These are phyloP conservation scores for Penicillium crystallinum DNA, from an alignment of 495 filamentous ascomycete genomes.

Conservation along the genomic window DNA sequence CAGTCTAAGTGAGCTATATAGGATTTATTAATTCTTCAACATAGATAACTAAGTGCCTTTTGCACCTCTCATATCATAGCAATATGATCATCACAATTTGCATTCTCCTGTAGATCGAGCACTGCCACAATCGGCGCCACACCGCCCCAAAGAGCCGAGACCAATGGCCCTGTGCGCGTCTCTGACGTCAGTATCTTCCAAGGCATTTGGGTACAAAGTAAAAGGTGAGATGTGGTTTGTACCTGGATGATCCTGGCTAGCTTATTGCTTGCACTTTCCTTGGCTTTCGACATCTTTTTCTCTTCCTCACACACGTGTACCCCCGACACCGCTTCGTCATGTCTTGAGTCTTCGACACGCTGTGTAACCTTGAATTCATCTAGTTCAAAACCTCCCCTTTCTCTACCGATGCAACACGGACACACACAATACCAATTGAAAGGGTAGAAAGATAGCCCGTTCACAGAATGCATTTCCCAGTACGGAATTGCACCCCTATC, in stretches of 20 bases:
- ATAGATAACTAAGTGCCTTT: too few species aligned
- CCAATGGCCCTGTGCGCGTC: not conserved
- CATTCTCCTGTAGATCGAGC: constrained; percentile 2
- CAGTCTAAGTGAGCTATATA: too few species aligned
- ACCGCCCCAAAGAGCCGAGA: not conserved
- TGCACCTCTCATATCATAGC: too few species aligned
- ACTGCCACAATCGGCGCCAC: constrained; percentile 2
- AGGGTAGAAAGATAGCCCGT: not conserved
- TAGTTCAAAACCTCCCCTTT: not conserved
- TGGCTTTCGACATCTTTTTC: not conserved
- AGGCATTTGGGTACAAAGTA: not conserved
- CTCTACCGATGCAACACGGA: not conserved
- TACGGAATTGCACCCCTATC: constrained; percentile 11
- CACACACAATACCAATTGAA: not conserved
- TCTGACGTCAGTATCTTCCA: constrained; percentile 3
- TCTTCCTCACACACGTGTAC: not conserved
- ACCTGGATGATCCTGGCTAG: constrained; percentile 14
- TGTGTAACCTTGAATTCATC: not conserved
- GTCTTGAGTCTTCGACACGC: constrained; percentile 5
- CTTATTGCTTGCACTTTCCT: constrained; percentile 2
- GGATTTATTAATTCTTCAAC: too few species aligned
- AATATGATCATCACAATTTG: too few species aligned
- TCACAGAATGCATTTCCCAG: constrained; percentile 8
- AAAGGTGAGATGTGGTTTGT: not conserved
- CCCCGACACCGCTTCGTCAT: constrained; percentile 23